Evolutionary conservation across 140 eudicot genomes (phyloP).

Genomic region (Flaveria floridana): DNA sequence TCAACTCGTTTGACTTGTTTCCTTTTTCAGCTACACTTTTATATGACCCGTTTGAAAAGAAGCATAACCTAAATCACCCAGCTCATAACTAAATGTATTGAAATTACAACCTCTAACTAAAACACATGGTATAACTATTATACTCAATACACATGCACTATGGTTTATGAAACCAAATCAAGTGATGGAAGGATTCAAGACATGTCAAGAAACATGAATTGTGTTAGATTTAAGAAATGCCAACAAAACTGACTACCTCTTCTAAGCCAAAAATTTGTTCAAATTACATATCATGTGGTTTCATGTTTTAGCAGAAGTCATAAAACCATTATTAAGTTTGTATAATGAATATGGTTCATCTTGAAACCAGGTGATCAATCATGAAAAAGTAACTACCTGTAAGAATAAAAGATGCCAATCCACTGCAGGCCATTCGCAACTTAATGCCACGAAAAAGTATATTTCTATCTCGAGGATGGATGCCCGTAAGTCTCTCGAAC

Average conservation of each 20-base stretch:
- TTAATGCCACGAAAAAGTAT: slow-evolving; percentile 66
- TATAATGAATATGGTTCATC: slow-evolving; percentile 27
- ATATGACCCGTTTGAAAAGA: background rate
- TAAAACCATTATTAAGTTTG: slow-evolving; percentile 21
- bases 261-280: background rate
- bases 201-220: slow-evolving; percentile 4
- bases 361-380: slow-evolving; percentile 49
- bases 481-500: slow-evolving; percentile 82
- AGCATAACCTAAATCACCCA: background rate
- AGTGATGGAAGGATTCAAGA: background rate
- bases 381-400: slow-evolving; percentile 67
- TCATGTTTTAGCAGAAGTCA: slow-evolving; percentile 20
- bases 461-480: slow-evolving; percentile 86
- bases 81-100: background rate
- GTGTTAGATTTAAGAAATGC: slow-evolving; percentile 6
- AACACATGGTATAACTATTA: background rate
- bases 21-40: background rate
- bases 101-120: background rate
- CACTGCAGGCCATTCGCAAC: slow-evolving; percentile 88
- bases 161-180: background rate
- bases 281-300: slow-evolving; percentile 30
- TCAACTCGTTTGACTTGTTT: background rate
- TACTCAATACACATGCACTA: background rate
- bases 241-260: background rate
- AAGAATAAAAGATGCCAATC: slow-evolving; percentile 66